Evolutionary conservation across 805 yeast species (phyloP), one percentile per base, ranked within the genome.

Genomic region (Ogataea sp.): DNA sequence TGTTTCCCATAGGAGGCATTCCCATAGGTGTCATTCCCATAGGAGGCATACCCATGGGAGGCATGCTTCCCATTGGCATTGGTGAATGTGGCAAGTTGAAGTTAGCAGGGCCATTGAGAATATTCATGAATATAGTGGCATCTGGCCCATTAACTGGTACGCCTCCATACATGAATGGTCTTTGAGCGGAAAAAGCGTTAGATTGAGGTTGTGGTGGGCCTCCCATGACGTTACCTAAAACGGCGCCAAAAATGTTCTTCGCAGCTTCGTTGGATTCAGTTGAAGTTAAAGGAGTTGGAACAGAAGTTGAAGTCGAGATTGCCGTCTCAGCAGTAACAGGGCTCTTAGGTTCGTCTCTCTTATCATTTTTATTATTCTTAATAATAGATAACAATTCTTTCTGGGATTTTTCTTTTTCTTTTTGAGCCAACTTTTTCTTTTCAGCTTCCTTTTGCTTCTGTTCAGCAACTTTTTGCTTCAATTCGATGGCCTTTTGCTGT

Each of bases 381-480:
- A 75, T 63, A 39, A 68, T 53, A 8, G 65, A 59, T 41, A 74
- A 54, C 21, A 75, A 55, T 36, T 71, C 78, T 38, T 66, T 65
- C 48, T 60, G 54, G 24, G 55, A 49, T 51, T 55, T 34, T 49
- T 45, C 32, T 40, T 37, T 52, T 55, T 43, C 51, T 51, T 50
- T 59, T 42, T 38, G 53, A 3, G 16, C 23, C 5, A 6, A 20
- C 42, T 47, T 52, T 48, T 47, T 47, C 43, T 37, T 43, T 16
- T 41, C 39, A 18, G 40, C 37, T 21, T 41, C 30, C 17, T 39
- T 32, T 32, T 39, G 33, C 36, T 45, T 31, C 13, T 10, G 7
- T 17, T 32, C 36, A 11, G 25, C n/a, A 27, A 8, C 25, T 20
- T 30, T 36, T 23, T 30, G 32, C 40, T 20, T 38, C 39, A 17